Base-by-base conservation (phyloP, 371 early-diverging fungal species). In the Dichotomocladium elegans region DNA sequence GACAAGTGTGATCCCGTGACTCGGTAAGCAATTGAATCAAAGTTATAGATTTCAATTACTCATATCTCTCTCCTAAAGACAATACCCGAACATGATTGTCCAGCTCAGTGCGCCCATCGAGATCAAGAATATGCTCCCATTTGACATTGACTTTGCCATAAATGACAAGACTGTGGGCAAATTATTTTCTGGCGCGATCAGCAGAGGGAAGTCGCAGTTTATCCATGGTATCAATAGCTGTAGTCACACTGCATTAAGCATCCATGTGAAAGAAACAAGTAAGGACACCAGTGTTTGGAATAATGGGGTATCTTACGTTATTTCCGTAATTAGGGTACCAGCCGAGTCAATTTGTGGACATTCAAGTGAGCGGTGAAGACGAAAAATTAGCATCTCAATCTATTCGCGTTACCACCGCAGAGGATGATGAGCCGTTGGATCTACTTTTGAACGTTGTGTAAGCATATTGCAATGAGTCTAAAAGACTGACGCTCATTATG, bases 61-160 rank as follows among this genome's bases (percentile, higher is more conserved):
- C n/a, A n/a, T n/a, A n/a, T n/a, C n/a, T n/a, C 19, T 15, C 7
- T 5, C 37, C 22, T 41, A 9, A 42, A 60, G 61, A 22, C 62
- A 74, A 55, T 90, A 89, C 58, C 93, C 93, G 31, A 68, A 72
- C 26, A 70, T 92, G 81, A 79, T 77, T 0, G 63, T 91, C 12
- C 77, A 76, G 40, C 60, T 94, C 11, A 64, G 83, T 19, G 77
- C 92, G 6, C 93, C 94, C 10, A 65, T 93, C 51, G 82, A 87
- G 60, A 65, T 94, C 5, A 92, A 92, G 64, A 94, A 94, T 57
- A 65, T 89, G n/a, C 66, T 94, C 25, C 95, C 95, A 0, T 88
- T 80, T 61, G 77, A 83, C 44, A 63, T 91, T 49, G 70, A 80
- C 33, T 76, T 84, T 35, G 65, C 52, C 2, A 17, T 75, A 22